These are phyloP conservation scores for Candida gorgasii DNA, from an alignment of 805 yeast species.

Conservation along the genomic window DNA sequence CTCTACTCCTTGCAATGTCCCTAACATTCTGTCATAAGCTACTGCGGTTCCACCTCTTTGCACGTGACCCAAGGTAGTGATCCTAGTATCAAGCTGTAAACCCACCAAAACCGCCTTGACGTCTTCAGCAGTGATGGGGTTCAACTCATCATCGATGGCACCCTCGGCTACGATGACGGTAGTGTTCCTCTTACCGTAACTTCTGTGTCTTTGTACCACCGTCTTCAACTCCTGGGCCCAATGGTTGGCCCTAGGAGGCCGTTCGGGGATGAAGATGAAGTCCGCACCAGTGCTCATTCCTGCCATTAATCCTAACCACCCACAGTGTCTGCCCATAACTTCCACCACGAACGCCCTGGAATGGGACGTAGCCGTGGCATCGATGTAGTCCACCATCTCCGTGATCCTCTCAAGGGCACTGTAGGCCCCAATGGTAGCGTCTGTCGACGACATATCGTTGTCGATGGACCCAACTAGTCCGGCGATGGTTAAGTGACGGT, in stretches of 20 bases:
- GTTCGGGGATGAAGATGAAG: constrained; percentile 77
- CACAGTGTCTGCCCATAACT: constrained; percentile 90
- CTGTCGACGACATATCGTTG: constrained; percentile 83
- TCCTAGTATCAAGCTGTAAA: constrained; percentile 73
- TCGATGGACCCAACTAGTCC: constrained; percentile 85
- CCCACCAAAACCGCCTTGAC: constrained; percentile 67
- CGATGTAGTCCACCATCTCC: constrained; percentile 75
- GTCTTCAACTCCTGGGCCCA: constrained; percentile 72
- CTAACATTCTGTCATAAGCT: constrained; percentile 69
- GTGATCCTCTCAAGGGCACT: constrained; percentile 77
- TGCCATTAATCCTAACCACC: constrained; percentile 83
- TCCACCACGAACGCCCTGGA: constrained; percentile 82
- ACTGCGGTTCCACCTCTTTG: constrained; percentile 85
- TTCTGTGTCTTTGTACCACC: constrained; percentile 63
- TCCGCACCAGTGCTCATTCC: constrained; percentile 82
- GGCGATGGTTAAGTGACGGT: constrained; percentile 63
- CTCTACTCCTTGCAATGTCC: constrained; percentile 80
- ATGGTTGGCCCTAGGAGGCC: constrained; percentile 60
- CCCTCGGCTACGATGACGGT: constrained; percentile 85
- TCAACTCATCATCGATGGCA: constrained; percentile 68
- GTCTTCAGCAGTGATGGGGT: constrained; percentile 64
- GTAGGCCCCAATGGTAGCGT: constrained; percentile 79
- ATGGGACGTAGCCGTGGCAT: constrained; percentile 82
- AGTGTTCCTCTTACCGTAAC: constrained; percentile 73
- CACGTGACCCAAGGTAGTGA: constrained; percentile 77